phyloP scores from a whole-genome alignment of 1,139 yeast species.

The Geotrichum fermentans region DNA sequence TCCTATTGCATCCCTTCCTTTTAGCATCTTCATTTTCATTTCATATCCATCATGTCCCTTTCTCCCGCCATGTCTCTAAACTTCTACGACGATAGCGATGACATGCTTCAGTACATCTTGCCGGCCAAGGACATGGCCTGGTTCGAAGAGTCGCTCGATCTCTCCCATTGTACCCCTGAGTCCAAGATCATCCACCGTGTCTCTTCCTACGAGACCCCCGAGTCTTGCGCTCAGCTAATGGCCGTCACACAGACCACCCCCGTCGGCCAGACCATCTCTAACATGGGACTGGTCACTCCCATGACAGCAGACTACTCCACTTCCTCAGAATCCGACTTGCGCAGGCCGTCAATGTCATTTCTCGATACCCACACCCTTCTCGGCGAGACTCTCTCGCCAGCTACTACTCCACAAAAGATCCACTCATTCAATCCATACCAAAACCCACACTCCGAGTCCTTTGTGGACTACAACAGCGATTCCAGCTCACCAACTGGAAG shows the following conservation, averaged over 20 bases:
- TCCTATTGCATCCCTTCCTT: background rate
- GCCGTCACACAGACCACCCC: constrained; percentile 10
- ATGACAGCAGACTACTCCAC: background rate
- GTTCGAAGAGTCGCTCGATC: background rate
- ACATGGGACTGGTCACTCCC: constrained; percentile 8
- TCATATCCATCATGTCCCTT: too few species aligned
- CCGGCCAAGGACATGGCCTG: constrained; percentile 5
- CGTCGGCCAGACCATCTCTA: constrained; percentile 7
- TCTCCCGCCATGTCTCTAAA: constrained; percentile 14
- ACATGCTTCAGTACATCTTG: constrained; percentile 4
- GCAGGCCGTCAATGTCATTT: background rate
- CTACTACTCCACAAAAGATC: constrained; percentile 1
- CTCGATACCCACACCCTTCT: background rate
- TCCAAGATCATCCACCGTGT: constrained; percentile 18
- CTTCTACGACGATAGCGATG: background rate
- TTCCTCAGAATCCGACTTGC: constrained; percentile 7
- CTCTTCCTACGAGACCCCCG: constrained; percentile 10
- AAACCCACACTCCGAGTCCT: background rate
- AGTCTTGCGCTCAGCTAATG: constrained; percentile 4
- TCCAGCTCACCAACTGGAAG: constrained; percentile 17
- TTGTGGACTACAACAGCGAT: background rate
- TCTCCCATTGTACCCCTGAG: constrained; percentile 13
- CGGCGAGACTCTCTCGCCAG: background rate
- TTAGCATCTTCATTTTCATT: too few species aligned
- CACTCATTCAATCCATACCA: background rate